phyloP scores from a whole-genome alignment of 164 flowering plant genomes.

The Chloranthus sessilifolius region DNA sequence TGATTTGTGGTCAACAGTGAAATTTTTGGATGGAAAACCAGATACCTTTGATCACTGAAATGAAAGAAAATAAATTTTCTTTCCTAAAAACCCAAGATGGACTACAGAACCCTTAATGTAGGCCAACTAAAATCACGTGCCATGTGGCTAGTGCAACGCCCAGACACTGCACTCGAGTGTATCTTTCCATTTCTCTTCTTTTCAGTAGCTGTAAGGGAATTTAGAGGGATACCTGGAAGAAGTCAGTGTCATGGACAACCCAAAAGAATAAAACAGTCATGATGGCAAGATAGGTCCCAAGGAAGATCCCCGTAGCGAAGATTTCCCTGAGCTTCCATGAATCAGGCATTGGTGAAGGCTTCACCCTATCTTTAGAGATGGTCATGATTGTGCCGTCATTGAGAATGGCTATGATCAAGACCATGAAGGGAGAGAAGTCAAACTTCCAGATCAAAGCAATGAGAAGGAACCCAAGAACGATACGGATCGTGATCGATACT shows the following conservation, averaged over 20 bases:
- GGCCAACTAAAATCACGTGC: too few species aligned
- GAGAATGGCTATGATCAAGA: constrained; percentile 72
- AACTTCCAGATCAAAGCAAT: constrained; percentile 80
- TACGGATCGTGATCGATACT: constrained; percentile 86
- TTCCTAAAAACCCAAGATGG: too few species aligned
- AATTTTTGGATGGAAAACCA: too few species aligned
- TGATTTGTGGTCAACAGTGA: too few species aligned
- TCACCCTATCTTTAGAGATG: constrained; percentile 88
- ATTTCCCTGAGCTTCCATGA: constrained; percentile 82
- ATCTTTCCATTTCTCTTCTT: too few species aligned
- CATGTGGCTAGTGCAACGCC: too few species aligned
- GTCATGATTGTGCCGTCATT: constrained; percentile 97
- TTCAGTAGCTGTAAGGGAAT: too few species aligned
- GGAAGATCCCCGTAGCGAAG: constrained; percentile 67
- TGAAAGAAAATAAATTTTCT: too few species aligned
- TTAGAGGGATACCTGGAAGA: constrained; percentile 77
- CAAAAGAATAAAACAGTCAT: constrained; percentile 63
- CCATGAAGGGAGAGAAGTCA: constrained; percentile 95
- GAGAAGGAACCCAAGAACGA: constrained; percentile 79
- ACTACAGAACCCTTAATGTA: too few species aligned
- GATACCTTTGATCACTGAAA: too few species aligned
- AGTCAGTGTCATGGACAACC: constrained; percentile 40
- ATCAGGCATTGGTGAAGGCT: constrained; percentile 89
- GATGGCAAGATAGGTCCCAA: constrained; percentile 65
- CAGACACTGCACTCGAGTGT: too few species aligned